Evolutionary conservation across 2,329 filamentous ascomycete genomes (phyloP).

Genomic region (Bipolaris zeicola): DNA sequence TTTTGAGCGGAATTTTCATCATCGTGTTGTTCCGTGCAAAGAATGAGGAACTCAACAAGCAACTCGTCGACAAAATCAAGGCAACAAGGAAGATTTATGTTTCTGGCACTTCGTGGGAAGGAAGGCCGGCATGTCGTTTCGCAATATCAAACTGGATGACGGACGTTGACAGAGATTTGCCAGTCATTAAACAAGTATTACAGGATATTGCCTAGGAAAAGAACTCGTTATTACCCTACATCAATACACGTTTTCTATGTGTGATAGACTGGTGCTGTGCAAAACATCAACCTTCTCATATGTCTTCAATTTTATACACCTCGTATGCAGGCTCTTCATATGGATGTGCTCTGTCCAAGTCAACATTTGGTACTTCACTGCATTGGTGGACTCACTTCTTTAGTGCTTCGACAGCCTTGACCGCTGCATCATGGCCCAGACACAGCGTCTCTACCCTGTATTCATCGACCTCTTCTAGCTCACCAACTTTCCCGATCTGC

Average conservation of each 20-base stretch:
- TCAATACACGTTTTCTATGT: too few species aligned
- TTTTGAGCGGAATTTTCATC: constrained; percentile 64
- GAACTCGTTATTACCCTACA: not conserved
- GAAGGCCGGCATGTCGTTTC: constrained; percentile 75
- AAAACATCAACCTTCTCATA: constrained; percentile 30
- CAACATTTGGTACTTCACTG: constrained; percentile 19
- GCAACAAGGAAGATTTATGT: constrained; percentile 76
- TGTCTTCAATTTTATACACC: constrained; percentile 54
- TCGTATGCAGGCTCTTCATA: constrained; percentile 55
- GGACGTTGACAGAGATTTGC: constrained; percentile 69
- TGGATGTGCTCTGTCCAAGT: constrained; percentile 48
- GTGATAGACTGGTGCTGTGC: not conserved
- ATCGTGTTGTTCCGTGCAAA: constrained; percentile 79
- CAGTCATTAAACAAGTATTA: constrained; percentile 68
- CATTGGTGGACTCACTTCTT: constrained; percentile 56
- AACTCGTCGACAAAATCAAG: constrained; percentile 76
- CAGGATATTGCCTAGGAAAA: constrained; percentile 37
- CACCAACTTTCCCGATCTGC: constrained; percentile 62
- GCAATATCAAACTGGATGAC: constrained; percentile 87
- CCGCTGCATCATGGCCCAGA: constrained; percentile 62
- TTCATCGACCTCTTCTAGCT: constrained; percentile 65
- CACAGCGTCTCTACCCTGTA: constrained; percentile 68
- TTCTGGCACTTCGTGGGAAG: constrained; percentile 79
- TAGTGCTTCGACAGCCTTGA: constrained; percentile 65
- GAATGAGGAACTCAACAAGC: constrained; percentile 66